Conservation (phyloP, 805 yeast species). For the Kodamaea lidongshanica region DNA sequence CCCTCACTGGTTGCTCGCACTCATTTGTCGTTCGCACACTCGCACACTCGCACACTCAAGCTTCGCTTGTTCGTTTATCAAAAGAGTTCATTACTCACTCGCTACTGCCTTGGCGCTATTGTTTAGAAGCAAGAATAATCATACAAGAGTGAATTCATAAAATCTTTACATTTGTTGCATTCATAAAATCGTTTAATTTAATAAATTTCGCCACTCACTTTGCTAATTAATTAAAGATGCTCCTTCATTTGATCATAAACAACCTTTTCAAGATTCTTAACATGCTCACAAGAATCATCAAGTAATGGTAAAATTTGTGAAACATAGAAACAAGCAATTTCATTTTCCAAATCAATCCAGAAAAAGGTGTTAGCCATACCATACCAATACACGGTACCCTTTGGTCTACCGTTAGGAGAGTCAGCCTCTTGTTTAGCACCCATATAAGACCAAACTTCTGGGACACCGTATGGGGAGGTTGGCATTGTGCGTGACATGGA, state of each 20-base stretch:
- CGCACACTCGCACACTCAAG: background rate
- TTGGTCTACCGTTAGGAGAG: constrained; percentile 30
- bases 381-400: constrained; percentile 31
- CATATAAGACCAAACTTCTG: constrained; percentile 1
- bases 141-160: constrained; percentile 1
- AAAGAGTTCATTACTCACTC: constrained; percentile 1
- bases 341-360: constrained; percentile 35
- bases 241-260: constrained; percentile 16
- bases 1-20: too few species aligned
- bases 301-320: constrained; percentile 33
- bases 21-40: background rate
- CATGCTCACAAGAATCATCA: constrained; percentile 11
- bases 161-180: too few species aligned
- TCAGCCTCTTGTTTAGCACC: constrained; percentile 11
- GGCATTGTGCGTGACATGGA: background rate
- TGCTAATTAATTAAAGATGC: too few species aligned
- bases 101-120: too few species aligned
- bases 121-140: constrained; percentile 1
- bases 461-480: constrained; percentile 1
- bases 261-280: constrained; percentile 18
- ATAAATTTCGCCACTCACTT: constrained; percentile 1
- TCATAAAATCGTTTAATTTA: too few species aligned
- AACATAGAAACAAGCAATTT: constrained; percentile 34
- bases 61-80: background rate
- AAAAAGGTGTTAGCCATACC: constrained; percentile 34